Conservation (phyloP, 257 asterid species). For the Craterostigma plantagineum region DNA sequence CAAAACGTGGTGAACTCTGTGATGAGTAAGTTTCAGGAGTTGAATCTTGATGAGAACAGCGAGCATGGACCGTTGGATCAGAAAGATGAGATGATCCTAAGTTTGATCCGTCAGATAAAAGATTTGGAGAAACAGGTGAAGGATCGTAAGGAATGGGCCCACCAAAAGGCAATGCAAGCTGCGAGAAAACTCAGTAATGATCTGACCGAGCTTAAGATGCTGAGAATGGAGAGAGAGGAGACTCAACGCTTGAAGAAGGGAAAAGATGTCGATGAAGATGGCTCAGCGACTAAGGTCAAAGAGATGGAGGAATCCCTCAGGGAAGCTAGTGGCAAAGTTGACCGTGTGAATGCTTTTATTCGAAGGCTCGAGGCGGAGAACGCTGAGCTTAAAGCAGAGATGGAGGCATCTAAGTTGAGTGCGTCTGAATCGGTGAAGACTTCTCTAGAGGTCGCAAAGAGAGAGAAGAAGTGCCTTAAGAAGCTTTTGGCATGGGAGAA, state of each 20-base stretch:
- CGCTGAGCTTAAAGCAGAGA: slow-evolving; percentile 86
- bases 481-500: slow-evolving; percentile 81
- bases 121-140: slow-evolving; percentile 72
- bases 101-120: slow-evolving; percentile 63
- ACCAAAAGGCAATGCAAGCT: slow-evolving; percentile 93
- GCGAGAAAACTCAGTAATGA: slow-evolving; percentile 83
- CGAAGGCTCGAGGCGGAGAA: slow-evolving; percentile 68
- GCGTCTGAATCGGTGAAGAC: slow-evolving; percentile 75
- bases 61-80: slow-evolving; percentile 45
- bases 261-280: slow-evolving; percentile 45
- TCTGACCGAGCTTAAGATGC: slow-evolving; percentile 66
- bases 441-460: slow-evolving; percentile 64
- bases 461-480: slow-evolving; percentile 73
- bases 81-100: slow-evolving; percentile 69
- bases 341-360: slow-evolving; percentile 64
- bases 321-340: slow-evolving; percentile 75
- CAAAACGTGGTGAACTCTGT: slow-evolving; percentile 67
- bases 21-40: slow-evolving; percentile 62
- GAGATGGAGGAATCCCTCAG: slow-evolving; percentile 81
- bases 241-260: slow-evolving; percentile 57
- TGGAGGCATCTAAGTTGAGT: slow-evolving; percentile 79
- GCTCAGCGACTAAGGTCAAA: slow-evolving; percentile 47
- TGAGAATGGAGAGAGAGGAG: slow-evolving; percentile 92
- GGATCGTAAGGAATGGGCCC: slow-evolving; percentile 95
- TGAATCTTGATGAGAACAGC: slow-evolving; percentile 61